Percentiles rank a stretch among this genome's conserved stretches.
Conservation (phyloP, 2,329 filamentous ascomycete genomes). For the Clarireedia monteithiana region DNA sequence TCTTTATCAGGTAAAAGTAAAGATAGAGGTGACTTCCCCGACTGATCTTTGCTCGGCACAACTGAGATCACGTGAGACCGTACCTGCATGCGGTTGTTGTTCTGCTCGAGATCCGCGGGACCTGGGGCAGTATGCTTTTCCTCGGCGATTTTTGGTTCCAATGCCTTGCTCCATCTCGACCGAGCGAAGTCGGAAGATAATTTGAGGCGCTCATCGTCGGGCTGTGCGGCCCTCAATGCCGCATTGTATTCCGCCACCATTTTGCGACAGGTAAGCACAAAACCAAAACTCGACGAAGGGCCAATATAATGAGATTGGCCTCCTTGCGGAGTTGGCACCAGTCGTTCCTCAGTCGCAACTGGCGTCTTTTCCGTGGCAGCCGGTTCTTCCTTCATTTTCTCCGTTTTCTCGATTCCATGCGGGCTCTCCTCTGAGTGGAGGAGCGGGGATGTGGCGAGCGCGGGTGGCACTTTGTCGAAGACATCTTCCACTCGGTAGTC, state of each 20-base stretch:
- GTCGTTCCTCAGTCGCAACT: conserved; percentile 19
- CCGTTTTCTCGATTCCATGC: neutral
- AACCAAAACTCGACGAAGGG: conserved; percentile 27
- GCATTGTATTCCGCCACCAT: conserved; percentile 27
- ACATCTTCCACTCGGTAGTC: conserved; percentile 20
- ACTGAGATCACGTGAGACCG: neutral
- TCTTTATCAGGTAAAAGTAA: conserved; percentile 30
- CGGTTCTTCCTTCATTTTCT: conserved; percentile 1
- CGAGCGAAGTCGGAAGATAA: conserved; percentile 23
- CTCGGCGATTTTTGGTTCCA: conserved; percentile 23
- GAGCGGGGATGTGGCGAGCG: conserved; percentile 14
- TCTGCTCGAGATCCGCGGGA: conserved; percentile 4
- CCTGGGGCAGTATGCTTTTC: conserved; percentile 13
- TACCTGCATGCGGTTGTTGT: neutral
- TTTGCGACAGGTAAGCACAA: conserved; percentile 24
- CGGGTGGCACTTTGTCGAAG: conserved; percentile 18
- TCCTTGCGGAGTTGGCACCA: conserved; percentile 21
- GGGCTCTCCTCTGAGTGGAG: conserved; percentile 8
- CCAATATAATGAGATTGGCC: conserved; percentile 27
- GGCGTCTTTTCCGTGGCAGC: conserved; percentile 2
- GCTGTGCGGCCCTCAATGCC: conserved; percentile 16
- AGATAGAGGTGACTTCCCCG: conserved; percentile 18
- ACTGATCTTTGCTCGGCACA: neutral
- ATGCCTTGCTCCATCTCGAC: conserved; percentile 25
- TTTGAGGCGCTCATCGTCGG: conserved; percentile 21